Percentiles rank a stretch among this genome's conserved stretches.
These are phyloP conservation scores for Capsella bursapastoris DNA, from an alignment of 345 rosid genomes.

Conservation along the genomic window DNA sequence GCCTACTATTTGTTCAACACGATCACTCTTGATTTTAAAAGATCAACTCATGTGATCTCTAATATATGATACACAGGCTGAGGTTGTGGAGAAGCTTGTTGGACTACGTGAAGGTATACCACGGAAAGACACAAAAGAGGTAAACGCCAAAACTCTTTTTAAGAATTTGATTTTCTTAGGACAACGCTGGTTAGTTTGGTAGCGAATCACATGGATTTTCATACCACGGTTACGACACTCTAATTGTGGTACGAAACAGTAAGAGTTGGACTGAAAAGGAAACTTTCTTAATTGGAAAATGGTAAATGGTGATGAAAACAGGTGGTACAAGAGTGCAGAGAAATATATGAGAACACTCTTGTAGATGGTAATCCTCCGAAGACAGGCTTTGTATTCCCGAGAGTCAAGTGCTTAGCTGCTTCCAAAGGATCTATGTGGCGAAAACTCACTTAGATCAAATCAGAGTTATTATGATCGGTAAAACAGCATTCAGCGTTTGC, in stretches of 20 bases:
- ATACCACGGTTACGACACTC: not conserved
- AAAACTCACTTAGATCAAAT: constrained; percentile 51
- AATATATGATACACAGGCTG: constrained; percentile 60
- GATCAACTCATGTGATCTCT: not conserved
- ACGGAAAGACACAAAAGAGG: constrained; percentile 97
- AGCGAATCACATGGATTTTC: not conserved
- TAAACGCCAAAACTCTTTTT: constrained; percentile 35
- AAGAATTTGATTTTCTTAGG: not conserved
- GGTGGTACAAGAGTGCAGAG: constrained; percentile 99
- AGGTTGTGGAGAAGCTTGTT: constrained; percentile 98
- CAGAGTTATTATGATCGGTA: not conserved
- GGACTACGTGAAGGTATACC: constrained; percentile 96
- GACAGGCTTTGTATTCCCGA: constrained; percentile 85
- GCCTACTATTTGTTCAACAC: constrained; percentile 32
- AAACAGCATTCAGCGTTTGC: constrained; percentile 19
- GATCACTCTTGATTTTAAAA: not conserved
- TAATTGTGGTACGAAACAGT: not conserved
- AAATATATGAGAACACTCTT: constrained; percentile 85
- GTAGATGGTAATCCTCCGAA: constrained; percentile 83
- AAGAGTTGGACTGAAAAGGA: constrained; percentile 6
- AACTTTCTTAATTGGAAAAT: not conserved
- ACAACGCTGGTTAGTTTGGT: not conserved
- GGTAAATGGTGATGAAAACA: constrained; percentile 41
- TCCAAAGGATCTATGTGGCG: constrained; percentile 80
- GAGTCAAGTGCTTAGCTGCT: constrained; percentile 76